Evolutionary conservation across 2,329 filamentous ascomycete species (phyloP), one percentile per base, ranked within the genome.

Genomic region (Colletotrichum sp.): DNA sequence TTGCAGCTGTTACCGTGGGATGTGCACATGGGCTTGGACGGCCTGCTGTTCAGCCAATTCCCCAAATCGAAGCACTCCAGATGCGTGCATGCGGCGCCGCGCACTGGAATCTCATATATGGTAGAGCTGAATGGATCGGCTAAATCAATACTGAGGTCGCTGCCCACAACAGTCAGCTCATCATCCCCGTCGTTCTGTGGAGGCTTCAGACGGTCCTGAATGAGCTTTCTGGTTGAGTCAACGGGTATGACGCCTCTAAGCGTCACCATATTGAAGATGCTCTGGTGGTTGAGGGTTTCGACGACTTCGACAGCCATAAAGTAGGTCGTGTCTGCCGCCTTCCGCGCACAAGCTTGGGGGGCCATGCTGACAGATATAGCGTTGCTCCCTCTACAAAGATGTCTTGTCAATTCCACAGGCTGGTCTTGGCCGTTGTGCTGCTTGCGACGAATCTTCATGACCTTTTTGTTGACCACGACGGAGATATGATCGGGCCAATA

Each of bases 61-160:
- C 94, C 90, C 9, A 98, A 91, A 82, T 99, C 96, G 82, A 99
- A 98, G 82, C 96, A 98, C 81, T 98, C 95, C 44, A 93, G 87
- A 82, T 99, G 96, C 28, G 87, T 87, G 83, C 97, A 99, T 5
- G 83, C 80, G 9, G 81, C 86, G 30, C 95, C 93, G 32, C 96
- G 93, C 3, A 93, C 95, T 1, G 97, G 96, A 0, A 90, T 88
- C 7, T 90, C 87, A 82, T 94, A 96, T 13, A 97, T 89, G 15
- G 81, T 85, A 2, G 90, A 87, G 72, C 88, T 93, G 81, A 94
- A 95, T 0, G 94, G 93, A 81, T 95, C 93, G 1, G 91, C 87
- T 16, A 96, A 85, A 76, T 92, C 89, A 70, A 96, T 88, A 4
- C 88, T 88, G 9, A 95, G 84, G 70, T 89, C 88, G 32, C 91